Evolutionary conservation across 805 yeast genomes (phyloP), one percentile per base, ranked within the genome.

Genomic region (Starmerella powellii): DNA sequence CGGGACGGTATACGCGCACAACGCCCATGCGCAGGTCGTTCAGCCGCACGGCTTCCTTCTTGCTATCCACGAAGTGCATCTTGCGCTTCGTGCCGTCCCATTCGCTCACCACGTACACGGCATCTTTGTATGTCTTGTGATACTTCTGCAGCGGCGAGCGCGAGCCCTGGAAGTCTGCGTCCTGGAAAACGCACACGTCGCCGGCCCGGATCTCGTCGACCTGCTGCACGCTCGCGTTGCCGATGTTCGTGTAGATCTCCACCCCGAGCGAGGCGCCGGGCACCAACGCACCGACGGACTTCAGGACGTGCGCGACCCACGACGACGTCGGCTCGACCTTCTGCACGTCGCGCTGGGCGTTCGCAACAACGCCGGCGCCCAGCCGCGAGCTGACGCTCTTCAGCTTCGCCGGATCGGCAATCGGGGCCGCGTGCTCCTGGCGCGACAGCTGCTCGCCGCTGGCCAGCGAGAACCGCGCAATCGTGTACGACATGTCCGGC

Each of bases 11-110:
- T 3, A 87, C 82, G 49, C 82, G 72, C 11, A 88, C 64, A 52
- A 75, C 76, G 4, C 98, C 98, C 45, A 74, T 66, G 56, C 73
- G 78, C 72, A 88, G 70, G 45, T 84, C 93, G 2, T 72, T 65
- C 3, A 87, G 58, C 53, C 75, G 76, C 58, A 80, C 81, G 33
- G 80, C 70, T 34, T 74, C 77, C 56, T 80, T 81, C 37, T 69
- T 70, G 41, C 49, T 38, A 41, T 57, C 64, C 15, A 48, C 50
- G 6, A 61, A 61, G 20, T 57, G 55, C 10, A 66, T 49, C 52
- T 65, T 66, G 51, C 58, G 54, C 67, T 86, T 87, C 41, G 70
- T 67, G 2, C 72, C 67, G 52, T 91, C 97, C 67, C 69, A 85
- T 40, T 78, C 87, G 24, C 73, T 65, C 10, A 88, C 74, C 8